A percentile compares a stretch with the other conserved stretches of the same genome.
Evolutionary conservation across 345 rosid species (phyloP).

Genomic region (Eucalyptus paniculata): DNA sequence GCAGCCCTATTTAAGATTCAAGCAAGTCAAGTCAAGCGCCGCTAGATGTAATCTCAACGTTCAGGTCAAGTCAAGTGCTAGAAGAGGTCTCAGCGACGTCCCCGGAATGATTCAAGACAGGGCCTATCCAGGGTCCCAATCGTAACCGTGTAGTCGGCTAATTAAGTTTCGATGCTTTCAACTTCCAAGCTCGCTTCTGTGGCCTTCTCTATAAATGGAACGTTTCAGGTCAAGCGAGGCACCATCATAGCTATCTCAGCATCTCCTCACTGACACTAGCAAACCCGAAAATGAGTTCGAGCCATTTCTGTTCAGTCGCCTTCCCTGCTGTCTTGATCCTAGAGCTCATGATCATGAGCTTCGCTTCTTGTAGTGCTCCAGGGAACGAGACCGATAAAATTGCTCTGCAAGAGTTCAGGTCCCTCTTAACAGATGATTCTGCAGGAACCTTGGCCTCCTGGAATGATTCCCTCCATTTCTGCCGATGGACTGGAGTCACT

Average conservation of each 20-base stretch:
- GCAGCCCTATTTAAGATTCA: no score
- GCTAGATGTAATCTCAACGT: no score
- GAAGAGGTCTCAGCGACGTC: no score
- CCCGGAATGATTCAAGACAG: no score
- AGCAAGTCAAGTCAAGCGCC: no score
- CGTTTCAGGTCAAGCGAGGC: neutral
- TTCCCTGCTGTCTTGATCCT: neutral
- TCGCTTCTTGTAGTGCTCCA: neutral
- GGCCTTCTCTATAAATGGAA: neutral
- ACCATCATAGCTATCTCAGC: neutral
- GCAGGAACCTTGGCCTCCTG: neutral
- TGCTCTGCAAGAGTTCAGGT: neutral
- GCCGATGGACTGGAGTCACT: neutral
- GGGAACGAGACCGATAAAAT: neutral
- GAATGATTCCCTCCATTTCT: neutral
- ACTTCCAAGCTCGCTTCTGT: neutral
- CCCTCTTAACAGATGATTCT: neutral
- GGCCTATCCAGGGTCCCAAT: no score
- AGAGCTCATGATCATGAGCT: neutral
- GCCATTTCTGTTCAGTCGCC: neutral
- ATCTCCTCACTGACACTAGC: neutral
- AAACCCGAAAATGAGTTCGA: neutral
- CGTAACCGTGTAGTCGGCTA: no score
- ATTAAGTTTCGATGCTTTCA: no score
- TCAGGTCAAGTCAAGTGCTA: no score